These are phyloP conservation scores for Tephrocybe rancida DNA, from an alignment of 768 basidiomycete species.

Conservation along the genomic window DNA sequence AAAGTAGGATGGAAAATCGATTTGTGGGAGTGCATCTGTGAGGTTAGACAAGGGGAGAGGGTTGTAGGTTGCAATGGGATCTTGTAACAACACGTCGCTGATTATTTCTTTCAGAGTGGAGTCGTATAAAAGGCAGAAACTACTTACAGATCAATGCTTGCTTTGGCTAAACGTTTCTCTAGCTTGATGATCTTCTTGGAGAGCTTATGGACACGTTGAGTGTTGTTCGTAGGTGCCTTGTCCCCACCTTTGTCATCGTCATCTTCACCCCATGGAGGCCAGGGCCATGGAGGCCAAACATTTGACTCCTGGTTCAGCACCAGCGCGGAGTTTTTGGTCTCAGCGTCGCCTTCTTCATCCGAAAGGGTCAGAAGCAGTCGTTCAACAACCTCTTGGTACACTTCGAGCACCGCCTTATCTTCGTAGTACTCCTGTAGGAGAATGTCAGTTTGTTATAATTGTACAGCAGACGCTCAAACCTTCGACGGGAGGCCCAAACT, in stretches of 20 bases:
- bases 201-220: slow-evolving; percentile 58
- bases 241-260: slow-evolving; percentile 47
- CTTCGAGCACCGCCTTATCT: slow-evolving; percentile 66
- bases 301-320: slow-evolving; percentile 40
- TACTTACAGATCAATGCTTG: slow-evolving; percentile 77
- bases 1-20: slow-evolving; percentile 86
- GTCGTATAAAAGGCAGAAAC: not conserved
- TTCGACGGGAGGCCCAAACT: slow-evolving; percentile 85
- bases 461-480: slow-evolving; percentile 36
- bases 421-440: slow-evolving; percentile 80
- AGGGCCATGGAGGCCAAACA: slow-evolving; percentile 81
- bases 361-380: slow-evolving; percentile 64
- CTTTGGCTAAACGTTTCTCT: slow-evolving; percentile 76
- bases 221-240: slow-evolving; percentile 52
- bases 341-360: slow-evolving; percentile 41
- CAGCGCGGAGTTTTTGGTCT: slow-evolving; percentile 21
- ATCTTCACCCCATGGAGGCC: slow-evolving; percentile 83
- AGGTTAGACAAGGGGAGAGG: slow-evolving; percentile 73
- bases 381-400: slow-evolving; percentile 72
- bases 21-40: slow-evolving; percentile 66
- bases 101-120: not conserved
- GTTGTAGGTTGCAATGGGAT: slow-evolving; percentile 90
- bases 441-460: not conserved
- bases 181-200: slow-evolving; percentile 76
- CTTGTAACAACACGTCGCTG: slow-evolving; percentile 70